phyloP scores from a whole-genome alignment of 129 eudicot genomes.

The Saposhnikovia divaricata region DNA sequence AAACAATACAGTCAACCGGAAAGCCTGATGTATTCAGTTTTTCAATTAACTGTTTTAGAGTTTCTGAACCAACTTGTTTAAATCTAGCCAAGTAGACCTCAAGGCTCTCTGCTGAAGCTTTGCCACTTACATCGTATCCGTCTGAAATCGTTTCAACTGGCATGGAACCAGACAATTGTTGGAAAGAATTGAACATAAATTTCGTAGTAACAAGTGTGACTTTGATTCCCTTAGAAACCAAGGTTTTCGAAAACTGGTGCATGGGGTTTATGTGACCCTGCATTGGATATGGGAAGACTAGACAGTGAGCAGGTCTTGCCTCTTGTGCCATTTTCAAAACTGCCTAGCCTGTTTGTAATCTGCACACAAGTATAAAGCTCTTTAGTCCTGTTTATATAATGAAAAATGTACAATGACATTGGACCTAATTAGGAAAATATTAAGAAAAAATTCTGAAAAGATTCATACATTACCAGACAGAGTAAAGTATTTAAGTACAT shows the following conservation, averaged over 20 bases:
- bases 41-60: conserved; percentile 27
- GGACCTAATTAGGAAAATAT: not conserved
- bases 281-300: conserved; percentile 14
- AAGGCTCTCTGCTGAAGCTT: conserved; percentile 13
- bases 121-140: conserved; percentile 39
- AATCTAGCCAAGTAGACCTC: conserved; percentile 19
- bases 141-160: conserved; percentile 47
- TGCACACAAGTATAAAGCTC: not conserved
- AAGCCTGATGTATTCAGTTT: conserved; percentile 16
- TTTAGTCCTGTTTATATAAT: not conserved
- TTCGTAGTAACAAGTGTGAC: conserved; percentile 36
- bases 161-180: conserved; percentile 13
- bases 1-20: conserved; percentile 32
- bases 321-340: not conserved
- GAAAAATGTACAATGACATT: not conserved
- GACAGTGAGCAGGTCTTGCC: conserved; percentile 11
- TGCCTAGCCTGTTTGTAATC: not conserved
- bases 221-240: conserved; percentile 24
- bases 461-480: not conserved
- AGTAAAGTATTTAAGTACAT: too few relatives aligned
- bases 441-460: not conserved
- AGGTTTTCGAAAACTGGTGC: conserved; percentile 14
- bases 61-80: conserved; percentile 28
- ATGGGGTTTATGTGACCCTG: conserved; percentile 23
- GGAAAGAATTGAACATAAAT: conserved; percentile 17